Evolutionary conservation across 164 flowering plant species (phyloP), one percentile per base, ranked within the genome.

Genomic region (Platanus orientalis): DNA sequence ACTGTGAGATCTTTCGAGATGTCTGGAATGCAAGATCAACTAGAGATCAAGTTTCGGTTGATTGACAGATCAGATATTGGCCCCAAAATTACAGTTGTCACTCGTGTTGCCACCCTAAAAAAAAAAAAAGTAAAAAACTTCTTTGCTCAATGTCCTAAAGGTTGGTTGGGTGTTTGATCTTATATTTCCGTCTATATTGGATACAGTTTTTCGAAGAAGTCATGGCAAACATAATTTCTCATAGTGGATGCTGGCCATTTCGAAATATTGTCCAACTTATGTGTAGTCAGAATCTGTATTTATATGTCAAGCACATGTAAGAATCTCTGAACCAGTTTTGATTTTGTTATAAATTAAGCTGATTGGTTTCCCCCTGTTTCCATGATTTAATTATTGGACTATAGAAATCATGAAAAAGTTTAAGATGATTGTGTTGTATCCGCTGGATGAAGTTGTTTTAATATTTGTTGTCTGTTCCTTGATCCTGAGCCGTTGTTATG

Each of bases 121-220:
- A 93, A 90, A n/a, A n/a, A n/a, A n/a, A n/a, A n/a, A n/a, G n/a
- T n/a, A n/a, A n/a, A n/a, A 73, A 83, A 71, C 66, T 70, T 90
- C 65, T 78, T 90, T 74, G 74, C 95, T 68, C 89, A 90, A 55
- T 90, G 95, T 95, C 97, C 95, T 47, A 90, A 84, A 88, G 97
- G 97, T 88, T 55, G 40, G 75, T 62, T 48, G 7, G n/a, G 21
- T 13, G 0, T 58, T 29, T 20, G 3, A 27, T 30, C 12, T 1
- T 63, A 10, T 20, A 20, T 54, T 32, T 23, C 50, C 53, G n/a
- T n/a, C 24, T 63, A 29, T 17, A 40, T 1, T 42, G 7, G 21
- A 14, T 28, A 21, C 29, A 13, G n/a, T 29, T 53, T 21, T 40
- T n/a, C 17, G 45, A 16, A 6, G 21, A 30, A 34, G 5, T 21